These are phyloP conservation scores for Furcasterigmium sp. DNA, from an alignment of 2,329 filamentous ascomycete species.

Conservation along the genomic window DNA sequence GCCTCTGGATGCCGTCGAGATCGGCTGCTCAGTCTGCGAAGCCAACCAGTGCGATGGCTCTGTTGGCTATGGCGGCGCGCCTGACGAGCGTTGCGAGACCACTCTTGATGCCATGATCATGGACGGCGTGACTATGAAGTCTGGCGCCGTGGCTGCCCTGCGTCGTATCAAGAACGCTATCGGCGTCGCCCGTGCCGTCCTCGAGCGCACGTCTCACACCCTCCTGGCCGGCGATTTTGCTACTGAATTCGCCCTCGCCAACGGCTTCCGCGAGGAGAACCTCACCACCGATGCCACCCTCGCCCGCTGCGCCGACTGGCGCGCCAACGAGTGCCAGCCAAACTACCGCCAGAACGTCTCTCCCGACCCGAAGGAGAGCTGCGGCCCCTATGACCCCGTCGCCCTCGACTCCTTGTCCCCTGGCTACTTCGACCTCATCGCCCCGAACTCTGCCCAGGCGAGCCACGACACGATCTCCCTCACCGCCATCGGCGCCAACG, in stretches of 20 bases:
- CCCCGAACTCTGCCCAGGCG: conserved; percentile 13
- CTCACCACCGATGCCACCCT: conserved; percentile 35
- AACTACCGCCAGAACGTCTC: conserved; percentile 44
- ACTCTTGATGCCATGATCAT: conserved; percentile 56
- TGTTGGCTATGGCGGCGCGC: conserved; percentile 50
- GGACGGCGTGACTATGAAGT: conserved; percentile 48
- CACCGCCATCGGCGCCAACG: conserved; percentile 36
- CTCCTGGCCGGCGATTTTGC: conserved; percentile 48
- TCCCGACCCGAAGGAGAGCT: conserved; percentile 34
- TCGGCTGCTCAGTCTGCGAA: conserved; percentile 48
- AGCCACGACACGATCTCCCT: conserved; percentile 52
- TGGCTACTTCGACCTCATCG: conserved; percentile 12
- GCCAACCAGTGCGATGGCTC: conserved; percentile 46
- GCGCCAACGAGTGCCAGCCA: conserved; percentile 34
- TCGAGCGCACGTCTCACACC: conserved; percentile 46
- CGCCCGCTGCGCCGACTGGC: conserved; percentile 37
- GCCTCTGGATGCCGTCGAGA: conserved; percentile 45
- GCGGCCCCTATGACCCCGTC: conserved; percentile 41
- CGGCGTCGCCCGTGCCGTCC: conserved; percentile 42
- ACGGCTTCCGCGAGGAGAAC: conserved; percentile 41
- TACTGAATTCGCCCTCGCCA: conserved; percentile 45
- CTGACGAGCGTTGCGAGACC: conserved; percentile 51
- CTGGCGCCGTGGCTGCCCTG: conserved; percentile 46
- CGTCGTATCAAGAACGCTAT: conserved; percentile 43
- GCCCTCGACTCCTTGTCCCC: conserved; percentile 12